A percentile compares a stretch with the other conserved stretches of the same genome.
These are phyloP conservation scores for Oryza punctata DNA, from an alignment of 176 grass and related monocot genomes.

Conservation along the genomic window DNA sequence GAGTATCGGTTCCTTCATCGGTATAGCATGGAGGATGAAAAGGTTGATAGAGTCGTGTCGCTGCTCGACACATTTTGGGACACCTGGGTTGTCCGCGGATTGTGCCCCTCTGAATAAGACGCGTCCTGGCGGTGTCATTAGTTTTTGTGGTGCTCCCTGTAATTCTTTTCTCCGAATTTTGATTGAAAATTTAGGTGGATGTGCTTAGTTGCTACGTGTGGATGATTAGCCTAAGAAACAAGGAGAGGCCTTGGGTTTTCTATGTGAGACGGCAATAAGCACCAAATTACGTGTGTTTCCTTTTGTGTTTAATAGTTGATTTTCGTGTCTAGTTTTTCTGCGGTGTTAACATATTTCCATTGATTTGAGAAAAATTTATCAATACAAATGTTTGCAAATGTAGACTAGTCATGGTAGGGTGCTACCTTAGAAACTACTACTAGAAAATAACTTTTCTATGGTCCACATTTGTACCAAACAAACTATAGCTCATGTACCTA, in stretches of 20 bases:
- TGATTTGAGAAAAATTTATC: not conserved
- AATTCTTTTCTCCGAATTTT: not conserved
- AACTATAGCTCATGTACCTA: no score
- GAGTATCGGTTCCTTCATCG: not conserved
- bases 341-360: not conserved
- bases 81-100: constrained; percentile 5
- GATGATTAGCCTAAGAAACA: not conserved
- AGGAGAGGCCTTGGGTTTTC: not conserved
- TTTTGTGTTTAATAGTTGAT: not conserved
- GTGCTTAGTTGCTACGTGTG: not conserved
- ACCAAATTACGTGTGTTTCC: not conserved
- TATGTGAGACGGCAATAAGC: not conserved
- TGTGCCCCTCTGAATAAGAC: not conserved
- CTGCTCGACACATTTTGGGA: not conserved
- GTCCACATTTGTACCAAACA: not conserved
- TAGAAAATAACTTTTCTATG: not conserved
- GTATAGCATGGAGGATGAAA: not conserved
- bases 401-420: no score
- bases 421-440: no score
- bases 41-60: not conserved
- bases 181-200: not conserved
- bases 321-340: not conserved
- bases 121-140: not conserved
- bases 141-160: not conserved
- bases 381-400: no score